Conservation (phyloP, 306 rosid genomes). For the Luffa acutangula region DNA sequence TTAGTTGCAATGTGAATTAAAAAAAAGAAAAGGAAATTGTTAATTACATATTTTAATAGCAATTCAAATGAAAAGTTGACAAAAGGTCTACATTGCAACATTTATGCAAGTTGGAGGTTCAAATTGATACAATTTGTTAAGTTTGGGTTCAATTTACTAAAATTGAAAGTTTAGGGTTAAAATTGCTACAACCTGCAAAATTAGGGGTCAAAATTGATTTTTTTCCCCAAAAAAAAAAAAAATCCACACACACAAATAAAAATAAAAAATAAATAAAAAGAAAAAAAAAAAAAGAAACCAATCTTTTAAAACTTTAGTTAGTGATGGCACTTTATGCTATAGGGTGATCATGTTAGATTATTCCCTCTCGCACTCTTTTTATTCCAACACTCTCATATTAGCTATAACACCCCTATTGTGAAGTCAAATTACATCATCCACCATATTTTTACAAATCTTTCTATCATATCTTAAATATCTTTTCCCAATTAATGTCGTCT, state of each 20-base stretch:
- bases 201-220: too few species aligned
- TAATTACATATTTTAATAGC: too few species aligned
- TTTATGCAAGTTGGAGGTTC: too few species aligned
- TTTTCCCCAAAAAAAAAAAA: background rate
- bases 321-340: conserved; percentile 1
- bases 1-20: too few species aligned
- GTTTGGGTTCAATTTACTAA: too few species aligned
- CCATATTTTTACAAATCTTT: background rate
- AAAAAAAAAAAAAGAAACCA: background rate
- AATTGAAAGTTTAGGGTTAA: too few species aligned
- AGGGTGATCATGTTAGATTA: conserved; percentile 5
- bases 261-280: background rate
- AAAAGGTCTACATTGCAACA: too few species aligned
- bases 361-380: background rate
- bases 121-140: too few species aligned
- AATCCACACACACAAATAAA: too few species aligned
- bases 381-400: background rate
- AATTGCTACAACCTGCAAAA: too few species aligned
- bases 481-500: background rate
- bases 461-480: background rate
- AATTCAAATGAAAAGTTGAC: too few species aligned
- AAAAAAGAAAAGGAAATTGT: too few species aligned
- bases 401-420: background rate
- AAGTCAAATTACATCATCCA: conserved; percentile 10
- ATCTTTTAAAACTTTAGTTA: background rate